Percentiles rank a stretch among this genome's conserved stretches.
Conservation (phyloP, 2,329 filamentous ascomycete genomes). For the Botrytis medusae region DNA sequence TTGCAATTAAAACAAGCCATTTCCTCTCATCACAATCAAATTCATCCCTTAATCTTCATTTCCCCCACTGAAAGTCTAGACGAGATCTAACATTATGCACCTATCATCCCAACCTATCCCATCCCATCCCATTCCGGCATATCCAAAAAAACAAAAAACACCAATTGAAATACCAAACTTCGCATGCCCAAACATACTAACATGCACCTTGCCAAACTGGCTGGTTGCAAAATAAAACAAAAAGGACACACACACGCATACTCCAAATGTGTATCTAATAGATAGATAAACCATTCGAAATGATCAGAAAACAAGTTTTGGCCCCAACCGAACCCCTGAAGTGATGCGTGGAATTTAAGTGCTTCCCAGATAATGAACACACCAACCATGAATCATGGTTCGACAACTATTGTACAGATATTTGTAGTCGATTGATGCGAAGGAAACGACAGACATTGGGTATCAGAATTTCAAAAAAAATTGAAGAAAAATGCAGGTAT, state of each 20-base stretch:
- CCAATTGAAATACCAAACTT: neutral
- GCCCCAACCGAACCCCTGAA: constrained; percentile 7
- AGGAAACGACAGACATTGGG: constrained; percentile 20
- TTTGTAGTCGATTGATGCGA: constrained; percentile 13
- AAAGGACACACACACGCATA: neutral
- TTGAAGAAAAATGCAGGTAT: constrained; percentile 15
- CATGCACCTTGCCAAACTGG: neutral
- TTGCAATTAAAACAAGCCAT: neutral
- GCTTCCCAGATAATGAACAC: constrained; percentile 4
- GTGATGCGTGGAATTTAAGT: constrained; percentile 3
- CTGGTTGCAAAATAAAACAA: neutral
- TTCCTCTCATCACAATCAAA: neutral
- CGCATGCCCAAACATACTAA: neutral
- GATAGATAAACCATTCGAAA: neutral
- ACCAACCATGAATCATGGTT: constrained; percentile 9
- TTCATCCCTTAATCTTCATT: neutral
- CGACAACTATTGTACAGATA: constrained; percentile 17
- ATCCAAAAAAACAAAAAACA: neutral
- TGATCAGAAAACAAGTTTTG: constrained; percentile 1
- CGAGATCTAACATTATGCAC: constrained; percentile 14
- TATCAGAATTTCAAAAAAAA: constrained; percentile 18
- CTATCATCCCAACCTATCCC: neutral
- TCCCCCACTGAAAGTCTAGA: constrained; percentile 1
- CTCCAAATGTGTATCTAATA: neutral
- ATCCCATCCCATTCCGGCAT: neutral